phyloP scores from a whole-genome alignment of 805 yeast genomes.

The Suhomyces emberorum region DNA sequence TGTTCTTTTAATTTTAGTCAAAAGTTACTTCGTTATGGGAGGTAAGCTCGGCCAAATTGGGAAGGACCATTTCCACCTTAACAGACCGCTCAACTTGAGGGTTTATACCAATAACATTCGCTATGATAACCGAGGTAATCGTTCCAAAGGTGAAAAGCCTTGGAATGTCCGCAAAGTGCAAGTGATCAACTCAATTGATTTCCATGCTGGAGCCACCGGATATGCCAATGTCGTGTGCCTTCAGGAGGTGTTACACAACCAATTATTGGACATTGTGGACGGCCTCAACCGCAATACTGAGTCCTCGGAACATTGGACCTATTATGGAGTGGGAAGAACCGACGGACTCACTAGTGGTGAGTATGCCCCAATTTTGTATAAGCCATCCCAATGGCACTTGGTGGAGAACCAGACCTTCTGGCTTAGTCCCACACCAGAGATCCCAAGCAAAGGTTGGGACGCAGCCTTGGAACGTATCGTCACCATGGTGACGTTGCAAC shows the following conservation, averaged over 20 bases:
- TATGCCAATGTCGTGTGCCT: conserved; percentile 38
- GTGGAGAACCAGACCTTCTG: conserved; percentile 33
- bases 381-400: conserved; percentile 27
- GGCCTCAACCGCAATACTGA: conserved; percentile 26
- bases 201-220: conserved; percentile 25
- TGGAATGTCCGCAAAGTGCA: conserved; percentile 44
- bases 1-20: not conserved
- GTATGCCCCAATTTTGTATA: conserved; percentile 36
- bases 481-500: conserved; percentile 34
- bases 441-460: conserved; percentile 43
- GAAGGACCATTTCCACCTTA: not conserved
- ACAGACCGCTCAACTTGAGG: conserved; percentile 11
- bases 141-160: conserved; percentile 37
- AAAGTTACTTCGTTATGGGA: conserved; percentile 2
- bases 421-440: conserved; percentile 39
- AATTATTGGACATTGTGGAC: conserved; percentile 29
- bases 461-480: conserved; percentile 41
- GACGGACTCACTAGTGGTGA: conserved; percentile 32
- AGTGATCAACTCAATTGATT: conserved; percentile 39
- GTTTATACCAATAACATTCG: conserved; percentile 46
- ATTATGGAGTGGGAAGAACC: conserved; percentile 36
- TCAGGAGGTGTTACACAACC: conserved; percentile 38
- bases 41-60: not conserved
- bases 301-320: conserved; percentile 23
- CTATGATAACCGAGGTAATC: conserved; percentile 33